phyloP scores from a whole-genome alignment of 352 stramenopile genomes.

The Globisporangium nagaii region DNA sequence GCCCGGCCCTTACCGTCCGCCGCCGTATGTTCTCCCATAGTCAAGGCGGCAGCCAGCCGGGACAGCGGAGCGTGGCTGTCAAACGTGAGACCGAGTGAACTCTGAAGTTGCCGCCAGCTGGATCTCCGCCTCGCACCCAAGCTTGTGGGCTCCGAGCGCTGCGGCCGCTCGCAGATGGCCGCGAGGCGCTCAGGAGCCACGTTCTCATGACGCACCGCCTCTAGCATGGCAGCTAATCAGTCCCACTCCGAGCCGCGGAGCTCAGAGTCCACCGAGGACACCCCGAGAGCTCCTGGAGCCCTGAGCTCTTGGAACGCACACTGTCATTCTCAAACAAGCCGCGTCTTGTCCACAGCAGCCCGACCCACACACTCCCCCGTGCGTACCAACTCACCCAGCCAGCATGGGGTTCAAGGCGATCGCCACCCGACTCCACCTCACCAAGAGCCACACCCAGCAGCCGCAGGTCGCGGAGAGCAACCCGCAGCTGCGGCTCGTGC shows the following conservation, averaged over 20 bases:
- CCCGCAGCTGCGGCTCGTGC: slow-evolving; percentile 9
- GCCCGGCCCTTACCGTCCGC: not conserved
- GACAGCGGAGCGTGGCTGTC: too few species aligned
- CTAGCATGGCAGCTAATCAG: too few species aligned
- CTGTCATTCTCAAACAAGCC: not conserved
- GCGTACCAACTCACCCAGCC: not conserved
- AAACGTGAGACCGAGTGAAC: not conserved
- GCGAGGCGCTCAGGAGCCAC: too few species aligned
- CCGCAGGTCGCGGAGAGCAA: slow-evolving; percentile 1
- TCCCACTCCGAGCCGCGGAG: too few species aligned
- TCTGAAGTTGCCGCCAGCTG: not conserved
- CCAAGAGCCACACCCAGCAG: slow-evolving; percentile 1
- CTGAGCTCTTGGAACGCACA: not conserved
- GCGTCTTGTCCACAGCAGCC: not conserved
- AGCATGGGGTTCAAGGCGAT: slow-evolving; percentile 7
- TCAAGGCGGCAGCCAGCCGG: too few species aligned
- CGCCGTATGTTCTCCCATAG: not conserved
- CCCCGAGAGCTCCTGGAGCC: not conserved
- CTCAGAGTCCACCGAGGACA: too few species aligned
- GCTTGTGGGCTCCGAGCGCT: too few species aligned
- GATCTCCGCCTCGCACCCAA: not conserved
- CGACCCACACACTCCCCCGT: too few species aligned
- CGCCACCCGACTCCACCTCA: not conserved
- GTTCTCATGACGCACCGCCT: too few species aligned
- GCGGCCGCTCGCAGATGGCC: too few species aligned